Evolutionary conservation across 805 yeast species (phyloP).

Genomic region (Zygotorulaspora danielsina): DNA sequence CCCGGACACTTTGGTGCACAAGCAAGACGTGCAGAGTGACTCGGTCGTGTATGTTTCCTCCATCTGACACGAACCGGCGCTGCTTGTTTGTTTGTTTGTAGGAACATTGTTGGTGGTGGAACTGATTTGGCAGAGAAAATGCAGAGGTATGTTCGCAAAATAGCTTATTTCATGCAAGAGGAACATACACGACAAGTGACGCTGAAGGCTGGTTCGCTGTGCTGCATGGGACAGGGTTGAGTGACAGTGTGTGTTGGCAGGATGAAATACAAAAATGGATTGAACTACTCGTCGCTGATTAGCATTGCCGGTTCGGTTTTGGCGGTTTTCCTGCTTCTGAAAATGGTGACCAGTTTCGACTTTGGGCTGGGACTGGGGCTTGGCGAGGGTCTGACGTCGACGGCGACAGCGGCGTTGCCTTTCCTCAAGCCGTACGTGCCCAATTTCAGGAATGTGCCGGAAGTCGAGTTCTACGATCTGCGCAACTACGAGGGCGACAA

Average conservation of each 20-base stretch:
- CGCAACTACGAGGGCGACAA: constrained; percentile 58
- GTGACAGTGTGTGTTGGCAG: neutral
- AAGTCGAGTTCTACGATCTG: constrained; percentile 70
- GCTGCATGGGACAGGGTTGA: constrained; percentile 1
- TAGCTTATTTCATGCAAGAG: constrained; percentile 1
- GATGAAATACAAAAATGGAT: constrained; percentile 10
- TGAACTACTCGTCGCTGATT: constrained; percentile 10
- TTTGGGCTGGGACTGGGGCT: neutral
- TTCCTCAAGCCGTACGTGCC: constrained; percentile 35
- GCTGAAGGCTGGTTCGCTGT: no score
- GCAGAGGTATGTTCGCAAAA: no score
- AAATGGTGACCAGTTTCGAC: constrained; percentile 7
- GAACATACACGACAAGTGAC: no score
- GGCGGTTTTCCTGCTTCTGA: constrained; percentile 13
- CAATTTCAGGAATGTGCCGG: constrained; percentile 33
- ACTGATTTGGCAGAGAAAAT: no score
- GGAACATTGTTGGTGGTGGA: no score
- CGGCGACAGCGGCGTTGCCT: constrained; percentile 15
- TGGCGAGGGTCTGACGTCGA: no score
- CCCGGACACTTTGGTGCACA: neutral
- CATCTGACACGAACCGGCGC: no score
- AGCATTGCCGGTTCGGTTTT: constrained; percentile 16
- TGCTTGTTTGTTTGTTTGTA: no score
- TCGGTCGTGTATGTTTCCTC: neutral
- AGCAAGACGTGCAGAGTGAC: neutral